phyloP scores from a whole-genome alignment of 495 filamentous ascomycete species.

The Aspergillus homomorphus region DNA sequence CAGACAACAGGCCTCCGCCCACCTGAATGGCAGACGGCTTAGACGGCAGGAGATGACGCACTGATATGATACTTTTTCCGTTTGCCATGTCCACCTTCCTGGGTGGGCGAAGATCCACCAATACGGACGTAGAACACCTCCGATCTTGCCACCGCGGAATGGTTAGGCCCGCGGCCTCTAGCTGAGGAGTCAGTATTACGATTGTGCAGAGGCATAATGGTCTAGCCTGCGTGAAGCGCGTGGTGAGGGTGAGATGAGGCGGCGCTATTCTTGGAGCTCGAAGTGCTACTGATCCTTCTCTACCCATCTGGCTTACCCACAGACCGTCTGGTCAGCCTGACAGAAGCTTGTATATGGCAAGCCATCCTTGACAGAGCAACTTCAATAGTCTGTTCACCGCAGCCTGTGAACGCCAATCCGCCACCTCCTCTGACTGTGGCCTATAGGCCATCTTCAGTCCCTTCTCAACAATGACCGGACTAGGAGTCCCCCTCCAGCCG shows the following conservation, averaged over 20 bases:
- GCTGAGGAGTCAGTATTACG: neutral
- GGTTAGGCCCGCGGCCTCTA: neutral
- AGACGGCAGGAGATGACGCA: neutral
- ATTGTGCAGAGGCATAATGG: neutral
- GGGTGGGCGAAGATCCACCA: neutral
- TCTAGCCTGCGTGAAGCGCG: neutral
- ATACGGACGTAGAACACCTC: neutral
- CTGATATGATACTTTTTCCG: neutral
- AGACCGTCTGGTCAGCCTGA: too few species aligned
- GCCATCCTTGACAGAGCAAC: neutral
- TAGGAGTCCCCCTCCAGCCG: neutral
- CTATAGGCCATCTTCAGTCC: neutral
- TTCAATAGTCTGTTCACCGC: neutral
- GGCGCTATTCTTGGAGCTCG: neutral
- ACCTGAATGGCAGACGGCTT: neutral
- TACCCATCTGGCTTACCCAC: neutral
- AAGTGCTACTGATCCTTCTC: neutral
- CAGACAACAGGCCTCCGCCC: neutral
- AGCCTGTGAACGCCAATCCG: neutral
- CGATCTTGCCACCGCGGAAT: neutral
- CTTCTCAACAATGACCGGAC: neutral
- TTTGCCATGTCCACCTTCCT: neutral
- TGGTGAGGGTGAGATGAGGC: neutral
- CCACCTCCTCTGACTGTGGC: neutral
- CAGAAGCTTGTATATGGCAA: neutral